Evolutionary conservation across 257 asterid species (phyloP), one percentile per base, ranked within the genome.

Genomic region (Solanum medicagineum): DNA sequence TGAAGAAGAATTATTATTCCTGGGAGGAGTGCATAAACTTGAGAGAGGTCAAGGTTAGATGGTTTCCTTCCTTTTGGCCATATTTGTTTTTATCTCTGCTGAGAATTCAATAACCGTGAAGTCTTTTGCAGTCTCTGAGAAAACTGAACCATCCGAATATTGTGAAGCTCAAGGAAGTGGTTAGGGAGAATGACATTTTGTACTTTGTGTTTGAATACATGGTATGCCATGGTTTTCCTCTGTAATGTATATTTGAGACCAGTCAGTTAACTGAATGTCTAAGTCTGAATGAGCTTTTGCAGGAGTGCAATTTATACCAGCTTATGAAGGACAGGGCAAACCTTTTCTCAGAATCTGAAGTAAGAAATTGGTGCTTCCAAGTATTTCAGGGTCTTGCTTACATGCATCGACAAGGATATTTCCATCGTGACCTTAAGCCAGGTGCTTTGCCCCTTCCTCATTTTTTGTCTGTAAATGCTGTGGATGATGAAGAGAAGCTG

Each of bases 401-500:
- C 92, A 92, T 95, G 87, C 98, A 96, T 86, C 98, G 93, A 84
- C 97, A 93, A 80, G 99, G 99, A 81, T 96, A 93, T 90, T 96
- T 96, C 88, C 99, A 96, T 83, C 98, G 99, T 84, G 99, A 96
- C 92, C 97, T 96, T 88, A 96, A 96, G 88, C 99, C 99, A 91
- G 99, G 98, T 95, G 75, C 81, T 32, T 85, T 73, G 81, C 26
- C 62, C 24, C 53, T 26, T 77, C 47, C 42, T 15, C n/a, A 17
- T n/a, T n/a, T 73, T 75, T 47, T 49, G n/a, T 75, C 60, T 51
- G 29, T 77, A 26, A 75, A 77, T 74, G 60, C 17, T 16, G 45
- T 51, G 63, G 63, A 26, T 77, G 63, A 22, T 74, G 57, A 53
- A 51, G 83, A 16, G 26, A 24, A 8, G 82, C 51, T 49, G 22